Conservation (phyloP, 495 filamentous ascomycete genomes). For the Xylaria longipes region DNA sequence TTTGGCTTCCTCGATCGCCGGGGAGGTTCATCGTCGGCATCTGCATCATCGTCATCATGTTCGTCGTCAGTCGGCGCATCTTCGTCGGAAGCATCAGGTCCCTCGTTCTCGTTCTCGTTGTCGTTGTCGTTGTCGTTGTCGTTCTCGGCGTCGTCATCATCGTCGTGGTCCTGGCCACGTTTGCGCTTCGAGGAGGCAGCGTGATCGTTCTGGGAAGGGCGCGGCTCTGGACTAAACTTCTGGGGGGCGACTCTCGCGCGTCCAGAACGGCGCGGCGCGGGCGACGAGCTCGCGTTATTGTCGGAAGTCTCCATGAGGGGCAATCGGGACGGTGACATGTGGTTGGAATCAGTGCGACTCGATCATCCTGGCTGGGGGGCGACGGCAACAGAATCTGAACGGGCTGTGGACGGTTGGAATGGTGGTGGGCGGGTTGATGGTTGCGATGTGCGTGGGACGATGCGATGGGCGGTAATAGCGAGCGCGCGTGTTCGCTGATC, state of each 20-base stretch:
- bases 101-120: slow-evolving; percentile 61
- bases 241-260: slow-evolving; percentile 78
- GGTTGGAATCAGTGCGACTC: slow-evolving; percentile 34
- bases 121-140: slow-evolving; percentile 53
- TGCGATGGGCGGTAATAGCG: slow-evolving; percentile 12
- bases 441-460: background rate
- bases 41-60: slow-evolving; percentile 45
- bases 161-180: slow-evolving; percentile 56
- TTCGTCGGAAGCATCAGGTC: slow-evolving; percentile 59
- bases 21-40: slow-evolving; percentile 45
- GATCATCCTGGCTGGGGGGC: slow-evolving; percentile 27
- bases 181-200: slow-evolving; percentile 57
- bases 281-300: slow-evolving; percentile 61
- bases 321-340: slow-evolving; percentile 44
- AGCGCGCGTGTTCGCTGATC: slow-evolving; percentile 11
- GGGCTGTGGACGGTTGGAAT: slow-evolving; percentile 23
- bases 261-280: slow-evolving; percentile 72
- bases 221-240: slow-evolving; percentile 62
- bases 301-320: slow-evolving; percentile 66
- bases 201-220: slow-evolving; percentile 36
- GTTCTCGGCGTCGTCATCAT: slow-evolving; percentile 53
- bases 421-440: slow-evolving; percentile 26
- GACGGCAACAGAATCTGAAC: slow-evolving; percentile 21
- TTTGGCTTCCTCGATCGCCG: slow-evolving; percentile 38
- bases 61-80: slow-evolving; percentile 45